phyloP scores from a whole-genome alignment of 2,329 filamentous ascomycete genomes.

The Trichocomaceae sp. region DNA sequence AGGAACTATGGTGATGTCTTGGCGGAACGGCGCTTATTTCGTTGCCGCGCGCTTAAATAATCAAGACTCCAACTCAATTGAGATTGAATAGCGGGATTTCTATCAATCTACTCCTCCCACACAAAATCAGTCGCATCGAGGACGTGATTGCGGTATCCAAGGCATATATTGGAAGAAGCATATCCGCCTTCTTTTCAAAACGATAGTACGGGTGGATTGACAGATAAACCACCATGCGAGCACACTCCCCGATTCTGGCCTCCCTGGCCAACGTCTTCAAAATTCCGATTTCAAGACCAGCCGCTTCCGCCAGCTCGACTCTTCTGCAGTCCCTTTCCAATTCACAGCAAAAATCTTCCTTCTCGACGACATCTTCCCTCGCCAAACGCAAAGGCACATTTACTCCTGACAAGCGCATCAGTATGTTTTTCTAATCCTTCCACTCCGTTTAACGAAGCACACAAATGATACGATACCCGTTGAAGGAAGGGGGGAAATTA shows the following conservation, averaged over 20 bases:
- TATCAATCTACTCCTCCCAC: background rate
- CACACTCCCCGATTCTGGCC: slow-evolving; percentile 36
- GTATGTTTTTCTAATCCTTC: slow-evolving; percentile 26
- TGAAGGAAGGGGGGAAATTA: no score
- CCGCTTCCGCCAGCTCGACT: slow-evolving; percentile 16
- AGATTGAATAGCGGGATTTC: background rate
- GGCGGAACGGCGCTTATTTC: background rate
- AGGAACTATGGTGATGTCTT: background rate
- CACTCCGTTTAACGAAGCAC: no score
- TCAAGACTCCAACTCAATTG: background rate
- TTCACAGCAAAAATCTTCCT: slow-evolving; percentile 20
- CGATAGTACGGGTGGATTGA: no score
- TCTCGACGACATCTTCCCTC: slow-evolving; percentile 35
- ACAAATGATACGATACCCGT: no score
- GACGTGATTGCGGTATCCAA: background rate
- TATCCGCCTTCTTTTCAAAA: no score
- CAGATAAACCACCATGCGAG: slow-evolving; percentile 4
- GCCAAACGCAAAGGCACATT: slow-evolving; percentile 33
- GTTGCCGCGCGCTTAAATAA: slow-evolving; percentile 7
- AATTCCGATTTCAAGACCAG: slow-evolving; percentile 23
- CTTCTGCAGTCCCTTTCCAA: background rate
- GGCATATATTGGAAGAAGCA: no score
- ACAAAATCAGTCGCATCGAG: background rate
- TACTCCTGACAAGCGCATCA: slow-evolving; percentile 37
- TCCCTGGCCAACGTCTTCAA: slow-evolving; percentile 42